Evolutionary conservation across 2,329 filamentous ascomycete genomes (phyloP), one percentile per base, ranked within the genome.

Genomic region (Epichloe festucae): DNA sequence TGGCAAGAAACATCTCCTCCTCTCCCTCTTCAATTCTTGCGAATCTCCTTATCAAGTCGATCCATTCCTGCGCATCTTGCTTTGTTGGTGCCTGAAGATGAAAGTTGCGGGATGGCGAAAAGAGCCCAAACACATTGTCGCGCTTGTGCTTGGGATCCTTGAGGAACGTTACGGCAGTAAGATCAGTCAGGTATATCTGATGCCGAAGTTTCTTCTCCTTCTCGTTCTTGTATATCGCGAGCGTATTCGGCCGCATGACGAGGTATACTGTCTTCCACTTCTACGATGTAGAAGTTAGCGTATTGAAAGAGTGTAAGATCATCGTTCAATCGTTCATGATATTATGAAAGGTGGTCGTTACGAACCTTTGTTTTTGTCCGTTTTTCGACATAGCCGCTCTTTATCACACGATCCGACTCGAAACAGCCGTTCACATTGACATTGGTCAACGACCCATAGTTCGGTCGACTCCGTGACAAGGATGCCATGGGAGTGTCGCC

Each of bases 401-500:
- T 97, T 66, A 97, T 78, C 51, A 97, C 87, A 48, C 89, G 84
- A 67, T 98, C 93, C 63, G 94, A 95, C 63, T 93, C 90, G 66
- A 95, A 98, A 67, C 89, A 93, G 56, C 93, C 93, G 67, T 95
- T 90, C 67, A 95, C 85, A 64, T 91, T 95, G 57, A 97, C 89
- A 4, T 89, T 88, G 34, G 88, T 93, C 62, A 89, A 82, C 15
- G 82, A 75, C 57, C 86, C 81, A 43, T 84, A 64, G 27, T 65
- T 60, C 23, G 62, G 59, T 45, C 63, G 62, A 51, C 58, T 66
- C 19, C 58, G 58, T 31, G 61, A 56, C 43, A 59, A 56, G 19
- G 58, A 46, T 46, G 53, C 36, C n/a, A 58, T 53, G 34, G 56
- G 51, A 38, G 55, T 46, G 4, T 59, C 58, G 43, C 52, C 54